Conservation (phyloP, 805 yeast species). For the Candida suzukii region DNA sequence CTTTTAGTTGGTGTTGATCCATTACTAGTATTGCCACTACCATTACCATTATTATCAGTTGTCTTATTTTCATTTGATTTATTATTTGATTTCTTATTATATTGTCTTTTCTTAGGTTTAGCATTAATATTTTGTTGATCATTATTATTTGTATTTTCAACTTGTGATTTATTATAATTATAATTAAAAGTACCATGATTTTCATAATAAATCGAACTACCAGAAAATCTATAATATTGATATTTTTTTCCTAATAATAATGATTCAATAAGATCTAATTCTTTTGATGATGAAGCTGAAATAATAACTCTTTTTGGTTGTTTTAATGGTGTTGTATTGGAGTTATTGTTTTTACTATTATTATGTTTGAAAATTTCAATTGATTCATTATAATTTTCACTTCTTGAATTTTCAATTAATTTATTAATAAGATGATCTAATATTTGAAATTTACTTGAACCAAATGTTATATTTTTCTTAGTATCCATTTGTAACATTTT, state of each 20-base stretch:
- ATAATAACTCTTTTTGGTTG: constrained; percentile 29
- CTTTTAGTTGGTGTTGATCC: neutral
- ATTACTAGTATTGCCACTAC: neutral
- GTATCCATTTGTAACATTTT: constrained; percentile 61
- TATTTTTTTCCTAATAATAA: constrained; percentile 65
- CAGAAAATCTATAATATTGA: constrained; percentile 60
- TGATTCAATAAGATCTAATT: constrained; percentile 74
- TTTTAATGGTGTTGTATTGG: neutral
- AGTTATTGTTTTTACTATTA: constrained; percentile 1
- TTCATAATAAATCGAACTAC: constrained; percentile 41
- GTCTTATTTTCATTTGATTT: constrained; percentile 1
- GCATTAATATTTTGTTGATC: constrained; percentile 1
- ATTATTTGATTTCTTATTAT: neutral
- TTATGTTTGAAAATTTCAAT: constrained; percentile 16
- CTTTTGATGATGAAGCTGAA: constrained; percentile 57
- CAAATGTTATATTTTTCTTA: constrained; percentile 41
- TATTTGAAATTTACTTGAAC: constrained; percentile 54
- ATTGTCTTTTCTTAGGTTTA: constrained; percentile 1
- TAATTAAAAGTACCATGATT: constrained; percentile 26
- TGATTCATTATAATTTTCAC: too few species aligned
- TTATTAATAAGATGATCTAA: constrained; percentile 42
- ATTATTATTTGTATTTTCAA: neutral
- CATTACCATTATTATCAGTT: neutral
- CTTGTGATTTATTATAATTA: constrained; percentile 5
- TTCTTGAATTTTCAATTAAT: constrained; percentile 16